phyloP scores from a whole-genome alignment of 768 basidiomycete species.

The Coprinopsis sp. region DNA sequence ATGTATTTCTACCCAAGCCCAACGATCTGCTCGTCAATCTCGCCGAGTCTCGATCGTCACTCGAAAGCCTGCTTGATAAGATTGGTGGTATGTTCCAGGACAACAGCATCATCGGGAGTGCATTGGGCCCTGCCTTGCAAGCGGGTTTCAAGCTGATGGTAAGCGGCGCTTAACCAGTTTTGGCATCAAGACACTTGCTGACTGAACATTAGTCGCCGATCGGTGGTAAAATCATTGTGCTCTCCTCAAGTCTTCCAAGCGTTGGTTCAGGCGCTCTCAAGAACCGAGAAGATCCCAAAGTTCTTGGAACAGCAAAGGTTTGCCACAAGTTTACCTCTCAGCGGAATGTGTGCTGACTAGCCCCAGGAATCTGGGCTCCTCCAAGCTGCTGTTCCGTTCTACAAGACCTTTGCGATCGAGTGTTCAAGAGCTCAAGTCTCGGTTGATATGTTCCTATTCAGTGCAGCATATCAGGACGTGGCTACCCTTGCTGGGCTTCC shows the following conservation, averaged over 20 bases:
- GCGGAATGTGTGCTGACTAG: neutral
- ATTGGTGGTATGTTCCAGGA: constrained; percentile 98
- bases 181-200: neutral
- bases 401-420: constrained; percentile 98
- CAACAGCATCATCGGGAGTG: constrained; percentile 89
- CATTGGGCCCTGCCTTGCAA: constrained; percentile 90
- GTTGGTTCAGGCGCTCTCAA: constrained; percentile 89
- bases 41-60: constrained; percentile 70
- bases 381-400: constrained; percentile 91
- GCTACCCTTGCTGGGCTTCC: constrained; percentile 90
- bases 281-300: constrained; percentile 94
- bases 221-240: constrained; percentile 89
- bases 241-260: constrained; percentile 83
- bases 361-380: constrained; percentile 82
- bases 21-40: constrained; percentile 95
- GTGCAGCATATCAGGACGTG: constrained; percentile 89
- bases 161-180: constrained; percentile 12
- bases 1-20: constrained; percentile 96
- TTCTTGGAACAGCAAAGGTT: constrained; percentile 92
- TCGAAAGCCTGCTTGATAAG: constrained; percentile 78
- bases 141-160: constrained; percentile 96
- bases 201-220: constrained; percentile 61
- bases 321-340: neutral
- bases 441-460: constrained; percentile 99
- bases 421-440: constrained; percentile 96